Base-by-base conservation (phyloP, 257 asterid species). In the Ilex aquifolium region DNA sequence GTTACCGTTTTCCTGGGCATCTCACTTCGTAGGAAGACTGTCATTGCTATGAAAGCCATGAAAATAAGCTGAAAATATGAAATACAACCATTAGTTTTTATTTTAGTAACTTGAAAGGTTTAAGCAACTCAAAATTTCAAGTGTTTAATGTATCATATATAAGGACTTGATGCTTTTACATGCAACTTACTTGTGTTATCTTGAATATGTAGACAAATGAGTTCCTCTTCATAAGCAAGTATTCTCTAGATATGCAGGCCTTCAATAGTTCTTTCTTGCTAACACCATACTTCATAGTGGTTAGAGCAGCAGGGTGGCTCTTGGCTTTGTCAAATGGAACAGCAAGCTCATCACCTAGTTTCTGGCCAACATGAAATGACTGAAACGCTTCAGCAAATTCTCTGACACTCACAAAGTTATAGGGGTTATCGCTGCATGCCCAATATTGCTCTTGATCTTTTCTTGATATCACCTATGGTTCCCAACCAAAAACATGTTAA, bases 381-480 rank as follows among this genome's bases (percentile, higher is more conserved):
- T 77, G 87, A 59, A 83, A 90, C 10, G 95, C 91, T 72, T 90
- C 95, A 6, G 92, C 65, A 65, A 87, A 83, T 61, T 87, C 94
- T 31, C 67, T 74, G 11, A 62, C 90, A 7, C 90, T 73, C 6
- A 87, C 72, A 66, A 73, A 87, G 42, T 16, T 60, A 72, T 82
- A 87, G 39, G 92, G 79, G 54, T 80, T 83, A 3, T 81, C 82
- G 71, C 73, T 82, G 40, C 72, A 63, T 51, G 76, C 75, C 97
- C 97, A 79, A 46, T 90, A 87, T 63, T 90, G 97, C 69, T 77
- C 86, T 74, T 90, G 97, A 77, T 90, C 97, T 72, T 90, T 90
- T 82, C 66, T 87, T 44, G 97, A 90, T 14, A 95, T 85, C 68
- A 89, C 95, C 96, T 89, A 44, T 58, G 11, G 69, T 13, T 14